Conservation (phyloP, 2,329 filamentous ascomycete genomes). For the Simplicillium sp. region DNA sequence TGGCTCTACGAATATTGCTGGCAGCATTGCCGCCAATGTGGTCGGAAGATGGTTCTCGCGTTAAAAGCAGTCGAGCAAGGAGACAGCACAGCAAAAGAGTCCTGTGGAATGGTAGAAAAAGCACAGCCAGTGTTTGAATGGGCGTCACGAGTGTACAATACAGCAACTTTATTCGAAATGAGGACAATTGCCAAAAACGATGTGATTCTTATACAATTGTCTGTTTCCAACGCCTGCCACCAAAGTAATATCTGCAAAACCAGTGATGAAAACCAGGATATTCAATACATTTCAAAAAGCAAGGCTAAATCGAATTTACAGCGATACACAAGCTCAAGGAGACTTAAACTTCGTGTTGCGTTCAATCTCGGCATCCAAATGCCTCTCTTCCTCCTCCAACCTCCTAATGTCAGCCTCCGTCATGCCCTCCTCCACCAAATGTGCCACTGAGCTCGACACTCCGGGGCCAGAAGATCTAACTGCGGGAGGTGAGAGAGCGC, state of each 20-base stretch:
- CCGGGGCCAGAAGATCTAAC: slow-evolving; percentile 6
- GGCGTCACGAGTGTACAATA: not conserved
- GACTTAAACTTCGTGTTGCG: slow-evolving; percentile 20
- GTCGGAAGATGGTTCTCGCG: slow-evolving; percentile 48
- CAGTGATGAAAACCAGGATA: not conserved
- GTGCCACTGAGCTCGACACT: slow-evolving; percentile 11
- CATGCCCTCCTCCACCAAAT: slow-evolving; percentile 52
- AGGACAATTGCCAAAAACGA: not conserved
- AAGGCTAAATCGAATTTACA: not conserved
- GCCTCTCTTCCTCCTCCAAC: slow-evolving; percentile 48
- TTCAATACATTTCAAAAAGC: not conserved
- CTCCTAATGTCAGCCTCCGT: slow-evolving; percentile 44
- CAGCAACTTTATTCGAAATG: not conserved
- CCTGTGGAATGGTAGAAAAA: not conserved
- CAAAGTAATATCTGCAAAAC: not conserved
- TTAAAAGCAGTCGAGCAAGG: slow-evolving; percentile 12
- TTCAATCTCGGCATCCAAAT: slow-evolving; percentile 47
- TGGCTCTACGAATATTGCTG: slow-evolving; percentile 46
- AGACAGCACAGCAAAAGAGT: not conserved
- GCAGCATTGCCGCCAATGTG: slow-evolving; percentile 51
- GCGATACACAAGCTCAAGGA: slow-evolving; percentile 6
- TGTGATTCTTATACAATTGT: not conserved
- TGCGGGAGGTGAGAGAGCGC: slow-evolving; percentile 8
- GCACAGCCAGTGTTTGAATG: not conserved
- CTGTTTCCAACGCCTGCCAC: not conserved